Base-by-base conservation (phyloP, 2,329 filamentous ascomycete genomes). In the Exutisphaerella laricina region DNA sequence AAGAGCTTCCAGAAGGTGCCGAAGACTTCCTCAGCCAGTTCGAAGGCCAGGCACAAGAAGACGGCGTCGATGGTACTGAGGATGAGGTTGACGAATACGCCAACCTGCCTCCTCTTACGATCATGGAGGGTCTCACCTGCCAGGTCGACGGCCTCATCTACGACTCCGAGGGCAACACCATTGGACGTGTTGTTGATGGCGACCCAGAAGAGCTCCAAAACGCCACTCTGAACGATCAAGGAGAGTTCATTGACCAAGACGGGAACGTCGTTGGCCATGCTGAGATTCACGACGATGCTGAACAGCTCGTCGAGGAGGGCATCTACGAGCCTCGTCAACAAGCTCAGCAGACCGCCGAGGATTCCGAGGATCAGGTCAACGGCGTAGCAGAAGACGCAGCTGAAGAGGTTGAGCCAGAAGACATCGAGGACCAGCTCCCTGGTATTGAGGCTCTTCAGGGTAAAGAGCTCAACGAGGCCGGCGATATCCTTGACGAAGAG, bases 221-320 rank as follows among this genome's bases (percentile, higher is more conserved):
- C 55, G 64, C 65, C 40, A 68, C 67, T 32, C 68, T 74, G 49
- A 75, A 77, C 53, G 68, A 72, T 47, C 64, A 74, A 18, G 74
- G 74, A 39, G 72, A 76, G 53, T 74, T 78, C 46, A 58, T 76
- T n/a, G 71, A 77, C 46, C 67, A 75, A 3, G 66, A 73, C 3
- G 74, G 74, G 41, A 71, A 75, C 35, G 68, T 76, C 37, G 63
- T 77, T 39, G 74, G 74, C 41, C 69, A 69, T 41, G 72, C 74
- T 3, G 67, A 73, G 40, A 64, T 74, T 30, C 70, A 72, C 54
- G 65, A 68, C 5, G 71, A 73, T 6, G 61, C 61, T 34, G 63
- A 59, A 34, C 61, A 64, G 26, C 58, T 65, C 25, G 58, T 63
- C 22, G 67, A 74, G 45, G 68, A 74, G n/a, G 65, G 71, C n/a